These are phyloP conservation scores for Kwoniella pini DNA, from an alignment of 768 basidiomycete genomes.

Conservation along the genomic window DNA sequence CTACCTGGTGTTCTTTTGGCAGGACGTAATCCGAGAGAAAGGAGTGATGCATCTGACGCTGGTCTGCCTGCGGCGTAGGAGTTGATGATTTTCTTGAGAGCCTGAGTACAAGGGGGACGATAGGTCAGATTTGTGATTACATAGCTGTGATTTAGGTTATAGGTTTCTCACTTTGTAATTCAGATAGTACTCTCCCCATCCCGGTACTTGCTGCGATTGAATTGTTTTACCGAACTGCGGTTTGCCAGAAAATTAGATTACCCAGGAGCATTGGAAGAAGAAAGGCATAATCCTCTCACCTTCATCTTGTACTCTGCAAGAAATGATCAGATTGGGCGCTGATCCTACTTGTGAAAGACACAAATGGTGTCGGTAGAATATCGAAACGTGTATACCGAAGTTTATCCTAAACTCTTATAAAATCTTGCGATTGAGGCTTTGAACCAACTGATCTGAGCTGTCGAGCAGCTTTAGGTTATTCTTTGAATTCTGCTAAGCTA, in stretches of 20 bases:
- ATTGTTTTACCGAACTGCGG: conserved; percentile 95
- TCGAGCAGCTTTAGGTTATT: too few species aligned
- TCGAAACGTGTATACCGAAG: too few species aligned
- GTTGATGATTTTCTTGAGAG: conserved; percentile 75
- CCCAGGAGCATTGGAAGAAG: neutral
- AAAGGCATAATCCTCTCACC: conserved; percentile 2
- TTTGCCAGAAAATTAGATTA: neutral
- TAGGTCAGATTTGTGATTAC: neutral
- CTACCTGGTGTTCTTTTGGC: conserved; percentile 57
- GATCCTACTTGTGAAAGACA: too few species aligned
- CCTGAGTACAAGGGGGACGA: conserved; percentile 14
- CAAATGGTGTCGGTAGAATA: too few species aligned
- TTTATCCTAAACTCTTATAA: too few species aligned
- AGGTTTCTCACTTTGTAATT: conserved; percentile 89
- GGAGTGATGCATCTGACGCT: conserved; percentile 81
- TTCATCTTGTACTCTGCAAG: conserved; percentile 8
- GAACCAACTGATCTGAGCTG: too few species aligned
- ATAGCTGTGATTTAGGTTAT: neutral
- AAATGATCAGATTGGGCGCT: too few species aligned
- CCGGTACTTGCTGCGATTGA: conserved; percentile 91
- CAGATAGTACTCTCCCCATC: conserved; percentile 92
- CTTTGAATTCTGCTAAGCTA: too few species aligned
- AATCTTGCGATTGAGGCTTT: too few species aligned
- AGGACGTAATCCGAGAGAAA: conserved; percentile 79
- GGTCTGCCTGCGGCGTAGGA: conserved; percentile 87